Evolutionary conservation across 2,329 filamentous ascomycete genomes (phyloP), one percentile per base, ranked within the genome.

Genomic region (Didymella pinodella): DNA sequence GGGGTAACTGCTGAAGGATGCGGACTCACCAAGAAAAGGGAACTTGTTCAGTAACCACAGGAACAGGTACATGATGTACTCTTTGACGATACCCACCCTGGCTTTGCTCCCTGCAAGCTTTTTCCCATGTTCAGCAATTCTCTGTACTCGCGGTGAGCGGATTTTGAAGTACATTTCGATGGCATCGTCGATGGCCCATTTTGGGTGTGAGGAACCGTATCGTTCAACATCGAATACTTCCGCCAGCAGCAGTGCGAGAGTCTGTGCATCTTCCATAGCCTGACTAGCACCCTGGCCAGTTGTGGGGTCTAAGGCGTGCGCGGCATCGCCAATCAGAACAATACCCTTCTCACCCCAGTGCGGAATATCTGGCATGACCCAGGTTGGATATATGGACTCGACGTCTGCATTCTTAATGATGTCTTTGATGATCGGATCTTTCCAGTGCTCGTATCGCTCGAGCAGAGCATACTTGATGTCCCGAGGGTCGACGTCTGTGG

Each of bases 261-360:
- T 76, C 60, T 84, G 80, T 0, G 78, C 79, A 70, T 87, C 85
- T 67, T 87, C 85, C 11, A 87, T 66, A 0, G 83, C 85, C 69
- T 86, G 84, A 4, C 80, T 82, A 0, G 82, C 79, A 0, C 85
- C 85, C 68, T 87, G 85, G 2, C 84, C 84, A 0, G 80, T 81
- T 6, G 80, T 82, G 0, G 85, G 80, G 2, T 83, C 81, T 54
- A 87, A 75, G 0, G 84, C 84, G 71, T 87, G 85, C 0, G 84
- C 84, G 2, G 84, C 84, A 68, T 87, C 85, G 4, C 85, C 85
- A 2, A 86, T 72, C 2, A 88, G 71, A 4, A 87, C 76, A 2
- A 85, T 78, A 0, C 82, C 76, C 10, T 80, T 73, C 6, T 76
- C 70, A 20, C 78, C 75, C 83, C 83, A 85, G 18, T 74, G 76